Evolutionary conservation across 139 green algal species (phyloP).

Genomic region (Mychonastes homosphaera): DNA sequence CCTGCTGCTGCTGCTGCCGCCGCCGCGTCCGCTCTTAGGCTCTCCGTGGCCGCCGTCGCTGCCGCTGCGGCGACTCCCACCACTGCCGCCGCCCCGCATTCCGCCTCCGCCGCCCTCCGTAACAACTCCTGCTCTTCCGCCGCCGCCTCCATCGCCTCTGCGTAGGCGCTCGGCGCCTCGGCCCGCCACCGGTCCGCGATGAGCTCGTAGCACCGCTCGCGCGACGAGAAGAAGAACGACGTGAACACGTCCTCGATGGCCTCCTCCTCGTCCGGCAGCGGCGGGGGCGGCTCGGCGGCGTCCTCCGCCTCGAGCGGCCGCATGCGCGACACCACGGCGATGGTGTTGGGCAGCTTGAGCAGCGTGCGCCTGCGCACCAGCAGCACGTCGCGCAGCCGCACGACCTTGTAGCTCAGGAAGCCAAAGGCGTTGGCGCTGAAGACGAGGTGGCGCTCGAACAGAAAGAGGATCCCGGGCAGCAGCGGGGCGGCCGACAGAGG

Average conservation of each 20-base stretch:
- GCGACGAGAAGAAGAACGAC: conserved; percentile 7
- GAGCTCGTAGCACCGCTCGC: conserved; percentile 6
- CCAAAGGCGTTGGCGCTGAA: conserved; percentile 15
- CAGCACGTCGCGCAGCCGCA: conserved; percentile 1
- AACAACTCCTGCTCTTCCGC: not conserved
- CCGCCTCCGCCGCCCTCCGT: no score
- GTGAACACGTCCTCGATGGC: conserved; percentile 19
- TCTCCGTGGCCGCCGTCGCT: not conserved
- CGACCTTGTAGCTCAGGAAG: conserved; percentile 6
- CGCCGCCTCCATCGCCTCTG: not conserved
- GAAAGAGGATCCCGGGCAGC: conserved; percentile 12
- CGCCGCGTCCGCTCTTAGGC: not conserved
- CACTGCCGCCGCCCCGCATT: not conserved
- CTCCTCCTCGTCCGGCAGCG: not conserved
- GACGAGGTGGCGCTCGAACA: conserved; percentile 19
- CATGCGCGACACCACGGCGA: conserved; percentile 1
- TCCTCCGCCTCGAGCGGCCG: not conserved
- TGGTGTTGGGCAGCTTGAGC: conserved; percentile 17
- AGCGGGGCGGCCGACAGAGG: not conserved
- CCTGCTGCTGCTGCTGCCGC: not conserved
- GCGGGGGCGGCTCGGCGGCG: not conserved
- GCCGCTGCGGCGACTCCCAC: not conserved
- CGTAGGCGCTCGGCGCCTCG: no score
- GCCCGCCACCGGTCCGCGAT: conserved; percentile 11
- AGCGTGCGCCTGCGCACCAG: conserved; percentile 13